Base-by-base conservation (phyloP, 2,329 filamentous ascomycete species). In the Aaosphaeria arxii region DNA sequence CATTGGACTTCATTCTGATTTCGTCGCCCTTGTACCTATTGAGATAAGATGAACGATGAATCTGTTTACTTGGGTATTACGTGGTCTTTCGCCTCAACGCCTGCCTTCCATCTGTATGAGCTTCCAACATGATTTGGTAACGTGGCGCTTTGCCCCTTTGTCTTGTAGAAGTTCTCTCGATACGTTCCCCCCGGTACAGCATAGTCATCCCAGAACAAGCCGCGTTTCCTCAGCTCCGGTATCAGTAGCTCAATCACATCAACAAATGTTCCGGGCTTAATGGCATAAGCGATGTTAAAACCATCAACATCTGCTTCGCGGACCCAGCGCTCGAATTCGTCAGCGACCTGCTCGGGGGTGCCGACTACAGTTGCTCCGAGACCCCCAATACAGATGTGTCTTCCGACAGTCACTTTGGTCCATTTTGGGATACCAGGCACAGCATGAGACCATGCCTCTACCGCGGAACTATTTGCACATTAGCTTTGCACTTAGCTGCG, bases 241-340 rank as follows among this genome's bases (percentile, higher is more conserved):
- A 87, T 44, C 11, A 59, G 40, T n/a, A 59, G 48, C 32, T 87
- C 80, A 40, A 82, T 77, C 11, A 87, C 81, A 55, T 87, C 84
- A 48, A 83, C 78, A 67, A 87, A 87, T 0, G 82, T 83, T 44
- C 80, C 77, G 0, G 84, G 84, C 56, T 83, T 83, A 17, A 85
- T 69, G 0, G 81, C 81, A 54, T 87, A 86, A 2, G 80, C 80
- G 64, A 88, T 78, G 61, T 89, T 89, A 67, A 89, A 89, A 0
- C 85, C 85, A 61, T 88, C 85, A 0, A 88, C 79, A 55, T 87
- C 85, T 0, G 82, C 84, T 60, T 87, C 84, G 3, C 68, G 54
- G 0, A 87, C 74, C 84, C 85, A 89, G 1, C 73, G 65, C 68
- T 88, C 83, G 49, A 89, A 73, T 43, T 79, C 77, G 61, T 88